Evolutionary conservation across 1,284 basidiomycete genomes (phyloP), one percentile per base, ranked within the genome.

Genomic region (Cutaneotrichosporon spelunceum): DNA sequence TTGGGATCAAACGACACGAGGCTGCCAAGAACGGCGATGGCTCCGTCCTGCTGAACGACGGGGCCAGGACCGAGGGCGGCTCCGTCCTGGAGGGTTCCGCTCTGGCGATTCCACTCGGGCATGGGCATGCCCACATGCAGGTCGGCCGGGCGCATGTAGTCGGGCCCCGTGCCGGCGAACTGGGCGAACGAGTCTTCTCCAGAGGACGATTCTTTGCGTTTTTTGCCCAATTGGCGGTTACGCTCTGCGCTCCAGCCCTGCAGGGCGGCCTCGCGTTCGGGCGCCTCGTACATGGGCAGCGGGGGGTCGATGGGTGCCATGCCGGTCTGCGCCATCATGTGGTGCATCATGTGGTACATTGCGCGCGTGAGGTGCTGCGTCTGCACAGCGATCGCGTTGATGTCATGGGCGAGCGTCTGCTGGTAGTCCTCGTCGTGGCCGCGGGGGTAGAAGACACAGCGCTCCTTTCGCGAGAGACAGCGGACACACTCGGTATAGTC

Each of bases 361-460:
- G 74, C 70, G 0, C 60, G 50, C 0, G 73, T 72, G 3, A 77
- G 60, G 27, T 73, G 62, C 2, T 67, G 45, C 26, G 75, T 60
- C 33, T 77, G 73, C 1, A 45, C 44, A 9, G 74, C 62, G 8
- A 70, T 73, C 16, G 56, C 45, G 62, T 71, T 72, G 16, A 75
- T 39, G 53, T 76, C 75, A 11, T 61, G 39, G 4, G 66, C 68
- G 45, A 77, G 48, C 0, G 66, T 72, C 56, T 76, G 75, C 62
- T 77, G 74, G 68, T 68, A 73, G 53, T 77, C 74, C 39, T 76
- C 75, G 53, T 76, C 75, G 73, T 77, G 71, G n/a, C 59, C 65
- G 26, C 72, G 63, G 2, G 74, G 71, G 59, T 71, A 73, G 56
- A 76, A 77, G 26, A 73, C 63, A 53, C 75, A 77, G 24, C 64